Conservation (phyloP, 2,329 filamentous ascomycete species). For the Pseudogymnoascus sp. region DNA sequence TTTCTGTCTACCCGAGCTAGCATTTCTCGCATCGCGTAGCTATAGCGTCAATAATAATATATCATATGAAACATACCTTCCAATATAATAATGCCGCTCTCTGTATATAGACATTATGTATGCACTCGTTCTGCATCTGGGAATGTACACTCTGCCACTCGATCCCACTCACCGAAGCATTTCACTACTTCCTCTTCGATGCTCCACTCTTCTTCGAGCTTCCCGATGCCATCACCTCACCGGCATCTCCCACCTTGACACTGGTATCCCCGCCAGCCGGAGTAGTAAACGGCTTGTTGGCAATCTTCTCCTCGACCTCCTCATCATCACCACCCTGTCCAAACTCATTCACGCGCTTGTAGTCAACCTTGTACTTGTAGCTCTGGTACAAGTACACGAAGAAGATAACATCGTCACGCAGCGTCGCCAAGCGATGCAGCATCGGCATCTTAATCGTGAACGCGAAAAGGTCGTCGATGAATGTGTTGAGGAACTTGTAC, state of each 20-base stretch:
- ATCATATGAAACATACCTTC: background rate
- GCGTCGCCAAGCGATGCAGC: slow-evolving; percentile 81
- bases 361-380: slow-evolving; percentile 87
- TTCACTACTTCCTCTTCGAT: slow-evolving; percentile 38
- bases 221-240: slow-evolving; percentile 38
- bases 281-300: slow-evolving; percentile 28
- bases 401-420: slow-evolving; percentile 95
- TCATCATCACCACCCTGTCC: slow-evolving; percentile 96
- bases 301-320: slow-evolving; percentile 44
- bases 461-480: slow-evolving; percentile 96
- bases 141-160: background rate
- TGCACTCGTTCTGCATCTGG: background rate
- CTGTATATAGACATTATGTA: background rate
- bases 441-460: slow-evolving; percentile 99
- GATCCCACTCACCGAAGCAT: slow-evolving; percentile 13
- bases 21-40: background rate
- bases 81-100: background rate
- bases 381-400: slow-evolving; percentile 95
- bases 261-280: slow-evolving; percentile 17
- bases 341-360: slow-evolving; percentile 90
- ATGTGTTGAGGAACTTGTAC: slow-evolving; percentile 98
- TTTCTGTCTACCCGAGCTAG: background rate
- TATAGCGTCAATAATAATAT: background rate
- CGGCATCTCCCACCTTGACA: slow-evolving; percentile 15
- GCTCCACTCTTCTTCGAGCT: slow-evolving; percentile 38